Evolutionary conservation across 2,329 filamentous ascomycete genomes (phyloP), one percentile per base, ranked within the genome.

Genomic region (Colletotrichum chlorophyti): DNA sequence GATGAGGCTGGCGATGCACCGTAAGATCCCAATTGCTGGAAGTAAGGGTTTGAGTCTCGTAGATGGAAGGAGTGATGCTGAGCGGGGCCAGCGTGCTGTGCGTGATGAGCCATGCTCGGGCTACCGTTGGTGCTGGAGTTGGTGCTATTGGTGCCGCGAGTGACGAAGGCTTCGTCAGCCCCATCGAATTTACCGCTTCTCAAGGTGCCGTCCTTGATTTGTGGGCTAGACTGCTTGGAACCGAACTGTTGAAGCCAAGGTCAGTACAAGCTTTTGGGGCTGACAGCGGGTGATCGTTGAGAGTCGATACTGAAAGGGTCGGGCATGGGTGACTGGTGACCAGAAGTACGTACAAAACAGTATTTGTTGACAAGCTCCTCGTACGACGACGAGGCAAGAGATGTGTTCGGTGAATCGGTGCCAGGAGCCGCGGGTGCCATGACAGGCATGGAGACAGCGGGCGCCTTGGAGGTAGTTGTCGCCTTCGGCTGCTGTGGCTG

Each of bases 301-400:
- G 64, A 31, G 55, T 45, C 43, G 50, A 32, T 38, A 27, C 40
- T 31, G 37, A 48, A 50, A 52, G 46, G 60, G 58, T 54, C 58
- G 46, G 46, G 61, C 59, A 53, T 50, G 64, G 66, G 64, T 68
- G 68, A 67, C 31, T 68, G 67, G 50, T 69, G 65, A 66, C 72
- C 72, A 65, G 75, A 75, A 71, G 83, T 83, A 96, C 94, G 87
- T 94, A 97, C 94, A 86, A 98, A 99, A 84, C 95, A 99, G 83
- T 97, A 99, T 81, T 96, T 97, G 81, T 96, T 93, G 75, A 99
- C 90, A 65, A 99, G 85, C 77, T 99, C 95, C 77, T 96, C 91
- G 74, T 99, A 98, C 60, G 94, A 93, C 60, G 91, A 88, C 64
- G 93, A 96, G 60, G 93, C 86, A 65, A 97, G 88, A 69, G 76